Evolutionary conservation across 2,329 filamentous ascomycete genomes (phyloP).

Genomic region (Curvularia sp.): DNA sequence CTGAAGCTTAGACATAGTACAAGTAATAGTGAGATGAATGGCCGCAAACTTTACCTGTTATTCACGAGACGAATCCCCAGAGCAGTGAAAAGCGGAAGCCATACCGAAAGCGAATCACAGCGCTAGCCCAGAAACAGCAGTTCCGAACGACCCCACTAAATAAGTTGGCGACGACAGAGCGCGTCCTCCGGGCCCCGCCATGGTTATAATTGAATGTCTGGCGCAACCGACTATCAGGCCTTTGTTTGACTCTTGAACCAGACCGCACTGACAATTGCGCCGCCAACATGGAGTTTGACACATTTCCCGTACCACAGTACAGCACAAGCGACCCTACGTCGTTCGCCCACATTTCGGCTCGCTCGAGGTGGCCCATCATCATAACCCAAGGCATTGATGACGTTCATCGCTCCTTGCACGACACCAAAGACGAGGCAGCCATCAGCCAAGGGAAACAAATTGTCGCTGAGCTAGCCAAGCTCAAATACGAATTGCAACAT

Average conservation of each 20-base stretch:
- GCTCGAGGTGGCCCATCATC: constrained; percentile 92
- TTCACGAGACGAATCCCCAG: too few species aligned
- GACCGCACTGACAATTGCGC: not conserved
- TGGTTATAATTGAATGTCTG: not conserved
- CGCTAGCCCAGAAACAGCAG: not conserved
- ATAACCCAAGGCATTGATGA: constrained; percentile 93
- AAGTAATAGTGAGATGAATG: too few species aligned
- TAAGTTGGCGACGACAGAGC: not conserved
- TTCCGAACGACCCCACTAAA: constrained; percentile 4
- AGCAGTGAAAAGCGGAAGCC: not conserved
- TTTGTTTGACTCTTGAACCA: not conserved
- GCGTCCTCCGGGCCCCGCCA: constrained; percentile 2
- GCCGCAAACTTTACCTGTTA: too few species aligned
- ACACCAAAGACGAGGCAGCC: constrained; percentile 67
- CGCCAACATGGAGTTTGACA: constrained; percentile 31
- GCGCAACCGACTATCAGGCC: not conserved
- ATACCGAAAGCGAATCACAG: not conserved
- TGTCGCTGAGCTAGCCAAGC: constrained; percentile 74
- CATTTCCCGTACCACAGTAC: constrained; percentile 68
- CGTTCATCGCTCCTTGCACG: constrained; percentile 75
- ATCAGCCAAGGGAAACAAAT: constrained; percentile 84
- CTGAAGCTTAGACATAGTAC: too few species aligned
- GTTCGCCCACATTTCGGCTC: constrained; percentile 84
- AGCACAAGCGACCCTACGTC: constrained; percentile 82
- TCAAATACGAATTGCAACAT: constrained; percentile 97